These are phyloP conservation scores for Pythium plurisporium DNA, from an alignment of 352 stramenopile species.

Conservation along the genomic window DNA sequence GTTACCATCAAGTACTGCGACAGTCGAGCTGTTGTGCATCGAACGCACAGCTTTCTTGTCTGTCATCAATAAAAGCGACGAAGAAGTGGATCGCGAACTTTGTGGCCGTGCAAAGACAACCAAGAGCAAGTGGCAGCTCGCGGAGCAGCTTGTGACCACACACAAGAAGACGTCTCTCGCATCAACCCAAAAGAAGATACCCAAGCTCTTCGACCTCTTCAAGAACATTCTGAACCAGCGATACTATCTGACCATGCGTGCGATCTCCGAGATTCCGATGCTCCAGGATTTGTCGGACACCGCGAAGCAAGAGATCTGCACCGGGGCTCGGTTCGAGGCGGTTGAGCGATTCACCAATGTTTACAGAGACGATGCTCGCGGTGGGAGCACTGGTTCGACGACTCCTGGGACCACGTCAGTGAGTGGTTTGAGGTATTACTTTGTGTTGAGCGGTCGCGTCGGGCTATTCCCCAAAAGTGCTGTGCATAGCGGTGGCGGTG, in stretches of 20 bases:
- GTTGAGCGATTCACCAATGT: slow-evolving; percentile 42
- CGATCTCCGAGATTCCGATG: slow-evolving; percentile 44
- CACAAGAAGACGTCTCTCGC: not conserved
- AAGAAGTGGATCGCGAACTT: slow-evolving; percentile 44
- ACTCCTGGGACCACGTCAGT: not conserved
- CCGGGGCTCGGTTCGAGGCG: slow-evolving; percentile 53
- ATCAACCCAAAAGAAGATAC: slow-evolving; percentile 26
- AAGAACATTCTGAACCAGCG: slow-evolving; percentile 68
- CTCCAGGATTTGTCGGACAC: slow-evolving; percentile 35
- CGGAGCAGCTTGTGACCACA: slow-evolving; percentile 29
- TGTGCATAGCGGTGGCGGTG: slow-evolving; percentile 6
- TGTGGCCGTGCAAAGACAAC: slow-evolving; percentile 27
- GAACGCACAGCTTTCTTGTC: slow-evolving; percentile 29
- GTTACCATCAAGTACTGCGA: not conserved
- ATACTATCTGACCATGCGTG: slow-evolving; percentile 51
- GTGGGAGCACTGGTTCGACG: not conserved
- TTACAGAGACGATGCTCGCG: slow-evolving; percentile 31
- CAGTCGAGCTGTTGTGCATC: slow-evolving; percentile 35
- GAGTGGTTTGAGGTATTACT: slow-evolving; percentile 32
- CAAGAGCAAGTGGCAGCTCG: slow-evolving; percentile 48
- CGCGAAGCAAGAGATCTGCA: slow-evolving; percentile 36
- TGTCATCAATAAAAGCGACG: slow-evolving; percentile 43
- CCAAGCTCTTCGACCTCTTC: slow-evolving; percentile 60
- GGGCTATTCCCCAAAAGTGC: slow-evolving; percentile 27
- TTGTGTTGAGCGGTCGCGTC: slow-evolving; percentile 46